Base-by-base conservation (phyloP, 352 stramenopile genomes). In the Phytopythium ostracodes region DNA sequence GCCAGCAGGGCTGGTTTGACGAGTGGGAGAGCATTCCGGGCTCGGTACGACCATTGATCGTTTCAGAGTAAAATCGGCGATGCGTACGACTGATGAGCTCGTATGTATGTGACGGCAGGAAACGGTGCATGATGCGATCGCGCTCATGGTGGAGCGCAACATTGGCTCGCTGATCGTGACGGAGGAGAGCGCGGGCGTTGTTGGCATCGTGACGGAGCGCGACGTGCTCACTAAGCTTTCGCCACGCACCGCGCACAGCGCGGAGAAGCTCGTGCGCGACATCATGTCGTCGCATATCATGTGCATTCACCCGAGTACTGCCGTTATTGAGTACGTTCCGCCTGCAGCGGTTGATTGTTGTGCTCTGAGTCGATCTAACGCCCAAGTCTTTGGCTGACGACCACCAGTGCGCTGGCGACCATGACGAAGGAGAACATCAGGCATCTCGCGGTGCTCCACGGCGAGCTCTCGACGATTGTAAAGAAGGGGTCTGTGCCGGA, bases 351-450 rank as follows among this genome's bases (percentile, higher is more conserved):
- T 25, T 20, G 4, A 20, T 20, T 24, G 20, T 25, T 20, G 12
- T 14, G 9, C 8, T 14, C 15, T 7, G 24, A 2, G 7, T 43
- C 17, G 38, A n/a, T n/a, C 42, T 47, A 25, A 47, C 5, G 2
- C 8, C 24, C 29, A 2, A 29, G 20, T 43, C 12, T 33, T 54
- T 42, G 43, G 11, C 9, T 62, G 44, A 20, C 11, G 25, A 46
- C 38, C 18, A 17, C 40, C 62, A 92, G 85, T 63, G 84, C 85
- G 0, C 62, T 94, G 20, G 83, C 85, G 40, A 94, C 85, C 9
- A 92, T 94, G 85, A 88, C 81, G n/a, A 91, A 92, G 59, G 85
- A 94, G 42, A 89, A 94, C 52, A 88, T 92, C 56, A 79, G 85
- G 17, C 85, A 94, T 64, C 75, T 94, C 63, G 85, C 84, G 0